Base-by-base conservation (phyloP, 164 flowering plant genomes). In the Taxillus chinensis region DNA sequence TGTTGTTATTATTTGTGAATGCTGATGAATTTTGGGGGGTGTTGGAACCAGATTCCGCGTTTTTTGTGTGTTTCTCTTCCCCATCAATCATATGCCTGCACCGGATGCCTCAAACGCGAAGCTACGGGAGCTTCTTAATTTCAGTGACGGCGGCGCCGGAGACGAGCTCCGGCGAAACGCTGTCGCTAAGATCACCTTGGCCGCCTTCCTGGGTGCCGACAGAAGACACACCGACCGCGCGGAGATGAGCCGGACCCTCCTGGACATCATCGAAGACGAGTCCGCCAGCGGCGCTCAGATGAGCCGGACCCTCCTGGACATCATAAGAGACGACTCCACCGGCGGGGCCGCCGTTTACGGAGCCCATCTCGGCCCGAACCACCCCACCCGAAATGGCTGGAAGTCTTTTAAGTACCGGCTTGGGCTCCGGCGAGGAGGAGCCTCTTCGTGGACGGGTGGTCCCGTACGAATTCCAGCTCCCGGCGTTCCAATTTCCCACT, bases 211-310 rank as follows among this genome's bases (percentile, higher is more conserved):
- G 54, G 67, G 71, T 55, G 6, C 39, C 17, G 66, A 71, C 11
- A 68, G 68, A 61, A 66, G 41, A 10, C 13, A 64, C 55, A 4
- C 39, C 10, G 11, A 39, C 62, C 4, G 53, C 43, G 3, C 60
- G 41, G 70, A 62, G 57, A 16, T 69, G 37, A 78, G 60, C 64
- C 65, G 79, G 40, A 83, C 92, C 0, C 81, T 90, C 16, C 64
- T 81, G 5, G 97, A 90, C 63, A 65, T 85, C 8, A 82, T 86
- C 64, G 74, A 76, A 5, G 82, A 80, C 14, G 84, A 79, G 49
- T 40, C 43, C 41, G 62, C 62, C 39, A 40, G 73, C 3, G 62
- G 67, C 8, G 55, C 61, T 42, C 72, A 59, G 55, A 17, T 69
- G 16, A 78, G 61, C 64, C 65, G 80, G 43, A 83, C 92, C 0